phyloP scores from a whole-genome alignment of 2,329 filamentous ascomycete genomes.

The Sporothrix variecibatus region DNA sequence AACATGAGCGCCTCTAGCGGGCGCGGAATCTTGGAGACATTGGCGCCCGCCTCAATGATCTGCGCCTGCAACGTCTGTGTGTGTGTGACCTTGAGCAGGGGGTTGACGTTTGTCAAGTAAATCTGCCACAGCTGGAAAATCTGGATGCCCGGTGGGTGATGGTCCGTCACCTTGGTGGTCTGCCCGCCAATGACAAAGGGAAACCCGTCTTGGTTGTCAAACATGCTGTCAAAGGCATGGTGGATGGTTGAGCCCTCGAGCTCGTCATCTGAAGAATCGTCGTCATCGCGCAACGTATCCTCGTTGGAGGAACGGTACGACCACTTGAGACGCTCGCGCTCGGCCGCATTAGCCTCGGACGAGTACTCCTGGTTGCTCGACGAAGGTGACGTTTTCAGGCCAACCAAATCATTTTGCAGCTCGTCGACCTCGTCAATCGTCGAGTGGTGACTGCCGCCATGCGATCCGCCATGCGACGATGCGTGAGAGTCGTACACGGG shows the following conservation, averaged over 20 bases:
- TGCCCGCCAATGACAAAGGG: conserved; percentile 57
- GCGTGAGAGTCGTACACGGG: conserved; percentile 56
- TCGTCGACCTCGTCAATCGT: conserved; percentile 56
- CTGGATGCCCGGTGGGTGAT: conserved; percentile 58
- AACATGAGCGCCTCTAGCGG: conserved; percentile 70
- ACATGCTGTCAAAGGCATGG: conserved; percentile 62
- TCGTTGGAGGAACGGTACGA: conserved; percentile 54
- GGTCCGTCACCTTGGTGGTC: conserved; percentile 46
- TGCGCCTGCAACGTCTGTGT: conserved; percentile 65
- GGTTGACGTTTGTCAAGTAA: conserved; percentile 70
- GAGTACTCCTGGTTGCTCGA: conserved; percentile 41
- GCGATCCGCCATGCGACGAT: conserved; percentile 41
- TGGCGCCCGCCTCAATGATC: conserved; percentile 62
- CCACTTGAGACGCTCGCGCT: not conserved
- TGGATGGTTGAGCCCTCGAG: conserved; percentile 58
- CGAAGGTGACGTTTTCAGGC: conserved; percentile 55
- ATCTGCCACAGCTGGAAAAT: conserved; percentile 69
- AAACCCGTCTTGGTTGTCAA: conserved; percentile 57
- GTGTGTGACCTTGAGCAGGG: conserved; percentile 68
- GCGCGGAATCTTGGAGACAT: conserved; percentile 55
- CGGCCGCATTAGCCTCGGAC: conserved; percentile 16
- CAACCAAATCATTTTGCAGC: conserved; percentile 57
- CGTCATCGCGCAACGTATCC: conserved; percentile 41
- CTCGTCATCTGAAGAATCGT: conserved; percentile 60
- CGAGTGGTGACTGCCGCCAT: conserved; percentile 10